These are phyloP conservation scores for Andrographis paniculata DNA, from an alignment of 305 asterid species.

Conservation along the genomic window DNA sequence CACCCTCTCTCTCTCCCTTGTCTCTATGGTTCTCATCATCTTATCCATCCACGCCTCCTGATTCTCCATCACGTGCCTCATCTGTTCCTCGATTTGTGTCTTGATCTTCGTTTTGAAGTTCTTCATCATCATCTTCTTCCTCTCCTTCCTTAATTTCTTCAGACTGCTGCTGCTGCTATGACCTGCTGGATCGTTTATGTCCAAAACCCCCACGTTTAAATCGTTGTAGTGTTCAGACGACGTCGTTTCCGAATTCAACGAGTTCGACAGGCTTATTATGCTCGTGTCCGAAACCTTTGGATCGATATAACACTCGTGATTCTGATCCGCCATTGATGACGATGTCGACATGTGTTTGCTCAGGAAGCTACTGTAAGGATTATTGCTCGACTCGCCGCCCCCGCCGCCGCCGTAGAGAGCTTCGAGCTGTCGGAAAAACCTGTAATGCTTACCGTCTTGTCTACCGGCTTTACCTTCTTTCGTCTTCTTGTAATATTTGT, in stretches of 20 bases:
- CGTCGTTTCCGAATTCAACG: constrained; percentile 33
- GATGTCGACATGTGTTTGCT: too few species aligned
- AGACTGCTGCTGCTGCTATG: too few species aligned
- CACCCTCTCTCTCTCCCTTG: constrained; percentile 61
- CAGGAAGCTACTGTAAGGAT: too few species aligned
- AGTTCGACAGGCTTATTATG: constrained; percentile 41
- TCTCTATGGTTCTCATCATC: constrained; percentile 57
- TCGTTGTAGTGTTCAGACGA: constrained; percentile 36
- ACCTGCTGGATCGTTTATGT: constrained; percentile 17
- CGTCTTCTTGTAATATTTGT: constrained; percentile 93
- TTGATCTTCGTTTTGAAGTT: constrained; percentile 50
- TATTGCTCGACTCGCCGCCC: too few species aligned
- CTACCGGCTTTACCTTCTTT: constrained; percentile 78
- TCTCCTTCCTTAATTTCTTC: too few species aligned
- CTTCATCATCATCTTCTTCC: constrained; percentile 29
- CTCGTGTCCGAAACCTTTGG: constrained; percentile 33
- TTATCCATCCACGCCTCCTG: constrained; percentile 83
- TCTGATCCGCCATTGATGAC: too few species aligned
- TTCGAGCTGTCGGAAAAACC: constrained; percentile 90
- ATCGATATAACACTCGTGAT: constrained; percentile 10
- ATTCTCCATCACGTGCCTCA: constrained; percentile 61
- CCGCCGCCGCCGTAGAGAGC: constrained; percentile 58
- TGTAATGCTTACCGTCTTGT: constrained; percentile 84
- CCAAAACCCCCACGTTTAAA: background rate
- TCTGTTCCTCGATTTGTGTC: constrained; percentile 49